Evolutionary conservation across 768 basidiomycete species (phyloP).

Genomic region (Mycena epipterygia): DNA sequence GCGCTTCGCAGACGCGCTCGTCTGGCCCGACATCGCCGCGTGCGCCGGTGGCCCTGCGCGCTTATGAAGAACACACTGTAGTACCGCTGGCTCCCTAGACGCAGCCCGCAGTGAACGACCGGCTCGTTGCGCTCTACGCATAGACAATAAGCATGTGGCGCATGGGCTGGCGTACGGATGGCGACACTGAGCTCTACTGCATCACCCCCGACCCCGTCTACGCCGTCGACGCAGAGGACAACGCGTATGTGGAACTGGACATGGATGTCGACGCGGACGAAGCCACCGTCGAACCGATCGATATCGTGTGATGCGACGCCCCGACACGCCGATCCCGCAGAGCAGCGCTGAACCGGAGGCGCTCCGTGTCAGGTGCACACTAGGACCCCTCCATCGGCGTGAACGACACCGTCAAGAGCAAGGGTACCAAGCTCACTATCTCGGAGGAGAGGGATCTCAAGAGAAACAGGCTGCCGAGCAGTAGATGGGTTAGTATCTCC

Average conservation of each 20-base stretch:
- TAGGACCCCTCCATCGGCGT: slow-evolving; percentile 95
- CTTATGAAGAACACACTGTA: not conserved
- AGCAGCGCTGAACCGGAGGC: not conserved
- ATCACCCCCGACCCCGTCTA: not conserved
- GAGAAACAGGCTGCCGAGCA: slow-evolving; percentile 82
- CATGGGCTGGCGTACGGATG: slow-evolving; percentile 12
- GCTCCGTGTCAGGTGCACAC: slow-evolving; percentile 89
- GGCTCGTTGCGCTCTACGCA: slow-evolving; percentile 2
- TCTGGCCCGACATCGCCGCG: slow-evolving; percentile 24
- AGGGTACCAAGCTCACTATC: no score
- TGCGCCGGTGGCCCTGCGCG: not conserved
- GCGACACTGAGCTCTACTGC: not conserved
- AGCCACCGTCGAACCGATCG: no score
- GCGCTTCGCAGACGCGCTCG: slow-evolving; percentile 22
- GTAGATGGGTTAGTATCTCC: slow-evolving; percentile 2
- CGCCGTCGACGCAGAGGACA: not conserved
- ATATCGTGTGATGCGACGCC: not conserved
- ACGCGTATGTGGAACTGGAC: not conserved
- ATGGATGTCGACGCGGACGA: no score
- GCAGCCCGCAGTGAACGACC: not conserved
- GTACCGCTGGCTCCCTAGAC: slow-evolving; percentile 48
- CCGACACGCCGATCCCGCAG: not conserved
- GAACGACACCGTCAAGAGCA: no score
- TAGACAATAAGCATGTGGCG: slow-evolving; percentile 8
- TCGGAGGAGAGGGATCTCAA: slow-evolving; percentile 95